A percentile compares a stretch with the other conserved stretches of the same genome.
These are phyloP conservation scores for Clavispora phyllophila DNA, from an alignment of 805 yeast genomes.

Conservation along the genomic window DNA sequence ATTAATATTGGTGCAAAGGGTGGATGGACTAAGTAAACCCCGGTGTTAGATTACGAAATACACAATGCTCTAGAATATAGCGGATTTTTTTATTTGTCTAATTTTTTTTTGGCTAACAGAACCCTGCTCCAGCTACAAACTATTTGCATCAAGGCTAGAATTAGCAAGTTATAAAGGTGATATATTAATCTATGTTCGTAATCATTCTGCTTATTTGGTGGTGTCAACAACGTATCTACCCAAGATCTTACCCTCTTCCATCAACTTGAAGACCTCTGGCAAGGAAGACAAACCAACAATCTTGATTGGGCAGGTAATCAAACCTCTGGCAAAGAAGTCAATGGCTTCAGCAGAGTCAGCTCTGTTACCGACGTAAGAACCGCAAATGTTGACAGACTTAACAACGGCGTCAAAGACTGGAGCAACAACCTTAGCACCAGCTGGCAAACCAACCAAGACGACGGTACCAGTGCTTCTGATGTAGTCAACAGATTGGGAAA, in stretches of 20 bases:
- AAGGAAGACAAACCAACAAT: constrained; percentile 38
- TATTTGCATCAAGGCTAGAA: no score
- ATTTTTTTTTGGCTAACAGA: no score
- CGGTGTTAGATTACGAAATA: no score
- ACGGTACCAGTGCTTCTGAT: constrained; percentile 39
- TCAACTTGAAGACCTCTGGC: constrained; percentile 33
- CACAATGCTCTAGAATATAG: no score
- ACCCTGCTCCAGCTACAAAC: no score
- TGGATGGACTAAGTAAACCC: no score
- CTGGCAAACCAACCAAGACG: constrained; percentile 43
- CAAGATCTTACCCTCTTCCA: constrained; percentile 39
- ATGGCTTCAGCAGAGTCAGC: constrained; percentile 43
- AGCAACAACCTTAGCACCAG: constrained; percentile 37
- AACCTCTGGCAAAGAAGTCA: constrained; percentile 41
- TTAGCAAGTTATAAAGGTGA: no score
- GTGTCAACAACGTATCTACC: constrained; percentile 45
- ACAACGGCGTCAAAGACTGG: constrained; percentile 39
- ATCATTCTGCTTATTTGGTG: constrained; percentile 20
- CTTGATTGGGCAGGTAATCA: constrained; percentile 38
- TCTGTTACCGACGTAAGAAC: constrained; percentile 45
- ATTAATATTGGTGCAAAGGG: no score
- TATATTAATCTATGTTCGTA: neutral
- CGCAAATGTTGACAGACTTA: constrained; percentile 33
- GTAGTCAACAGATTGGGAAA: constrained; percentile 39
- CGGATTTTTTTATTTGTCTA: no score